Percentiles rank a stretch among this genome's conserved stretches.
These are phyloP conservation scores for Craterostigma plantagineum DNA, from an alignment of 257 asterid species.

Conservation along the genomic window DNA sequence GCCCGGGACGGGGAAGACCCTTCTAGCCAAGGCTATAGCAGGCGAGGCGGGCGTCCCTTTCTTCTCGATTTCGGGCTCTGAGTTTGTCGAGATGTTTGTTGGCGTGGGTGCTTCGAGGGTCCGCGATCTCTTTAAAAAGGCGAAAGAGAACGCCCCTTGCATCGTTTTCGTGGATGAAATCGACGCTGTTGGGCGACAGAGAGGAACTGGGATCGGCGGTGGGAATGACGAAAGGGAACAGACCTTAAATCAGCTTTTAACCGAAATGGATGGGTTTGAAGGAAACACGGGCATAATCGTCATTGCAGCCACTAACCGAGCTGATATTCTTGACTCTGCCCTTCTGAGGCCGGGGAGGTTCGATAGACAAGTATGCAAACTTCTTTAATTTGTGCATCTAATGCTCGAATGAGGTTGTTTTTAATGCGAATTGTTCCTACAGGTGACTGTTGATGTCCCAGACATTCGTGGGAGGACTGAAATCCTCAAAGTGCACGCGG, in stretches of 20 bases:
- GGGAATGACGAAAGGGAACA: slow-evolving; percentile 99
- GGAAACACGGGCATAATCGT: slow-evolving; percentile 96
- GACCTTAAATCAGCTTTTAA: slow-evolving; percentile 83
- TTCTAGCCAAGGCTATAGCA: slow-evolving; percentile 93
- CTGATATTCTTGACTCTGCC: slow-evolving; percentile 95
- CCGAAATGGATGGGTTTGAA: slow-evolving; percentile 98
- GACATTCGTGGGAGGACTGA: slow-evolving; percentile 96
- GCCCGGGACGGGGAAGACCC: slow-evolving; percentile 96
- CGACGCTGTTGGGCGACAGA: slow-evolving; percentile 96
- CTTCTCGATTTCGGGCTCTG: slow-evolving; percentile 94
- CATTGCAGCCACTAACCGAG: slow-evolving; percentile 93
- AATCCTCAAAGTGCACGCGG: slow-evolving; percentile 78
- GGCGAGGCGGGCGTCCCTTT: slow-evolving; percentile 99
- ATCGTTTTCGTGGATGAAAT: slow-evolving; percentile 96
- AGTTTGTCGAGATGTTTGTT: slow-evolving; percentile 98
- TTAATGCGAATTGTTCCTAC: slow-evolving; percentile 8
- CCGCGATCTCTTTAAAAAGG: slow-evolving; percentile 96
- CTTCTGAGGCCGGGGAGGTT: slow-evolving; percentile 92
- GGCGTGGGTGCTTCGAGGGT: slow-evolving; percentile 98
- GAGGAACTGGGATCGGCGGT: slow-evolving; percentile 99
- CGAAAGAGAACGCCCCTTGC: slow-evolving; percentile 97
- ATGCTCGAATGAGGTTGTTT: not conserved
- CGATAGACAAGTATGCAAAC: slow-evolving; percentile 76
- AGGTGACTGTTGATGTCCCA: slow-evolving; percentile 92
- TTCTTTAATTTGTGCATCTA: no score